Base-by-base conservation (phyloP, 352 stramenopile genomes). In the Peronospora belbahrii region DNA sequence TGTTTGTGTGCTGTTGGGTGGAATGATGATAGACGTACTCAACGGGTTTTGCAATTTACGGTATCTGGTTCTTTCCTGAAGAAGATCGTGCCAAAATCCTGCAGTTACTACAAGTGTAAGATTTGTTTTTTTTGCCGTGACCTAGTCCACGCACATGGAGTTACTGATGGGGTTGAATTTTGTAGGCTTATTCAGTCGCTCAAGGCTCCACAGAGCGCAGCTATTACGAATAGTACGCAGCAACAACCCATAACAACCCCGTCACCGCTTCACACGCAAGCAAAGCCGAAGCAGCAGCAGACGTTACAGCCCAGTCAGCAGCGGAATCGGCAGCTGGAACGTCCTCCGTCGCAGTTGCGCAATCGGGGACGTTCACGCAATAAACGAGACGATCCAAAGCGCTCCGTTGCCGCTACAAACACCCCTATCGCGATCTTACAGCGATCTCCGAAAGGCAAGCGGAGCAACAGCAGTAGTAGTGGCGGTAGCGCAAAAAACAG, bases 11-110 rank as follows among this genome's bases (percentile, higher is more conserved):
- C 36, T 13, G 13, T n/a, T n/a, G n/a, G n/a, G n/a, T n/a, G n/a
- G n/a, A n/a, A n/a, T n/a, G n/a, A n/a, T 52, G 9, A 2, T 23
- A 82, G 73, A 28, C 63, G 31, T 70, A 80, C 33, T 40, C 70
- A 30, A 67, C 65, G 13, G 74, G 70, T 11, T 90, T 84, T 52
- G 77, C 80, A 31, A 93, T 93, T 58, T 93, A 87, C 38, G 82
- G 82, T 25, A 60, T 89, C 4, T 93, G 82, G 82, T 93, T 93
- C 68, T 90, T 87, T 60, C 82, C 82, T 1, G 82, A 90, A 49
- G 78, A 90, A 42, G 82, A 93, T 36, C 77, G 77, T 5, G 62
- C 74, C 41, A 90, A 87, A 65, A 90, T 88, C 32, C 61, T 86
- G 30, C 70, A 77, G 32, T 46, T 93, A 23, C 45, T 90, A 15